These are phyloP conservation scores for Malbranchea cinnamomea DNA, from an alignment of 2,329 filamentous ascomycete species.

Conservation along the genomic window DNA sequence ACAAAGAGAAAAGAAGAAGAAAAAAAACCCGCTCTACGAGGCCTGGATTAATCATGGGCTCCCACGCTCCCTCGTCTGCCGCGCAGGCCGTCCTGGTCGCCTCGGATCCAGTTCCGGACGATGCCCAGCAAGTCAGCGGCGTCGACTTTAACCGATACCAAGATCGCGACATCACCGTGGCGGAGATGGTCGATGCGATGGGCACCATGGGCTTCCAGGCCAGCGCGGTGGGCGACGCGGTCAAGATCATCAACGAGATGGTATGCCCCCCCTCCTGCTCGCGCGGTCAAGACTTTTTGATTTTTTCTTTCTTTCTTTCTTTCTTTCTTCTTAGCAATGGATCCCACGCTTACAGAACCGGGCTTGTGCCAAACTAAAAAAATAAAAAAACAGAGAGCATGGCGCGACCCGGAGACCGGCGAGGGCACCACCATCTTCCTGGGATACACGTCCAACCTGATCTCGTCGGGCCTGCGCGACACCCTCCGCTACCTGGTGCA, in stretches of 20 bases:
- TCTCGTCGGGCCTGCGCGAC: constrained; percentile 86
- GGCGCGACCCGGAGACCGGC: constrained; percentile 64
- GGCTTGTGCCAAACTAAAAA: background rate
- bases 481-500: constrained; percentile 85
- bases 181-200: constrained; percentile 72
- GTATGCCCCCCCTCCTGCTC: constrained; percentile 32
- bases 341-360: background rate
- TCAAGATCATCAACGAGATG: constrained; percentile 92
- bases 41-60: constrained; percentile 15
- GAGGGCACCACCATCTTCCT: constrained; percentile 86
- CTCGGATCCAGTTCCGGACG: constrained; percentile 67
- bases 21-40: too few relatives aligned
- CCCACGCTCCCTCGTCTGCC: constrained; percentile 43
- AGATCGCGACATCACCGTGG: constrained; percentile 60
- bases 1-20: too few relatives aligned
- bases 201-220: constrained; percentile 74
- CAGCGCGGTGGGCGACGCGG: constrained; percentile 67
- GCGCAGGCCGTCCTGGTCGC: constrained; percentile 73
- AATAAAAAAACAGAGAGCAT: constrained; percentile 45
- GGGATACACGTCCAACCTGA: constrained; percentile 93
- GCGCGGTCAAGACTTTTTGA: too few relatives aligned
- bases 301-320: background rate
- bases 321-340: constrained; percentile 1
- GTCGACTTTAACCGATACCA: constrained; percentile 77
- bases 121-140: constrained; percentile 68